Conservation (phyloP, 108 stramenopile genomes). For the Cyclotella choctawhatcheeana region DNA sequence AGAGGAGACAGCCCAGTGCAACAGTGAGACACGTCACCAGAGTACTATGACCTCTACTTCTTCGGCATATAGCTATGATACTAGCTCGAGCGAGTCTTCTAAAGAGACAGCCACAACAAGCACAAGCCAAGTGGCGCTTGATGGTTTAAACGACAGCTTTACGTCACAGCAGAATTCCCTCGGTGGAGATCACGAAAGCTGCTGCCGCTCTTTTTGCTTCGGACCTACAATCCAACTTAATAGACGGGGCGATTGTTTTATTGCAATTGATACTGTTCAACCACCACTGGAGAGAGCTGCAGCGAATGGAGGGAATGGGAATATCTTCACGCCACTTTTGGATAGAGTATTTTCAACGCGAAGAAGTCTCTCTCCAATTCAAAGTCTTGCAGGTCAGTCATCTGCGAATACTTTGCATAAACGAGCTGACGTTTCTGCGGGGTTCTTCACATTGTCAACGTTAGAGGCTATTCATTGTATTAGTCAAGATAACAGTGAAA, state of each 20-base stretch:
- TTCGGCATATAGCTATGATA: too few relatives aligned
- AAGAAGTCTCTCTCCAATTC: neutral
- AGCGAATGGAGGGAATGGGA: neutral
- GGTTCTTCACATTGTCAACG: conserved; percentile 37
- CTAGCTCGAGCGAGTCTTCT: too few relatives aligned
- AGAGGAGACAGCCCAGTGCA: too few relatives aligned
- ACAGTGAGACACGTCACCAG: too few relatives aligned
- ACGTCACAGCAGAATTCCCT: too few relatives aligned
- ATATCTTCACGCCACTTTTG: neutral
- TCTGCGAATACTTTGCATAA: conserved; percentile 35
- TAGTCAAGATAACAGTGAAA: neutral
- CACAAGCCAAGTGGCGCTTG: too few relatives aligned
- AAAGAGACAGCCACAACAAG: too few relatives aligned
- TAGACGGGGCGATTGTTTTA: conserved; percentile 32
- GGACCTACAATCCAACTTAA: conserved; percentile 2
- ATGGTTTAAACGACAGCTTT: too few relatives aligned
- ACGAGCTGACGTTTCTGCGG: conserved; percentile 26
- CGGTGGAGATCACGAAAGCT: too few relatives aligned
- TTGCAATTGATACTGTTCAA: conserved; percentile 2
- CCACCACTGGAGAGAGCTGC: neutral
- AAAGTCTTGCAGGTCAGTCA: neutral
- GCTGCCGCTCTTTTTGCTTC: conserved; percentile 32
- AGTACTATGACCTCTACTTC: too few relatives aligned
- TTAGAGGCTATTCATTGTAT: conserved; percentile 32
- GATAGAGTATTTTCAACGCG: neutral